phyloP scores from a whole-genome alignment of 805 yeast genomes.

The Alloascoidea hylecoeti region DNA sequence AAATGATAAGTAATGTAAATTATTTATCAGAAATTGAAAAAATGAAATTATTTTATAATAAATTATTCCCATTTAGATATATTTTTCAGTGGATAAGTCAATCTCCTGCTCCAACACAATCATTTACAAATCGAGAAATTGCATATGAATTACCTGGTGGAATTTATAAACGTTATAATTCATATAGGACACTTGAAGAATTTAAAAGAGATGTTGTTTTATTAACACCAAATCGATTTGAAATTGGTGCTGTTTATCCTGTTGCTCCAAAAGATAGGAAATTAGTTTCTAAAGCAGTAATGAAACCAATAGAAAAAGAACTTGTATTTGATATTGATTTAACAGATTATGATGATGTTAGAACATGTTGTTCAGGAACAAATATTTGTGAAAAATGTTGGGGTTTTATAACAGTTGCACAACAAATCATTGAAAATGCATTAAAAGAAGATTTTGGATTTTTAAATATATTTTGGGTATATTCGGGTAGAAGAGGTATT shows the following conservation, averaged over 20 bases:
- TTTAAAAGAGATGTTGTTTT: constrained; percentile 65
- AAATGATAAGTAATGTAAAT: background rate
- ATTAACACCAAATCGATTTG: constrained; percentile 81
- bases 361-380: constrained; percentile 88
- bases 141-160: constrained; percentile 85
- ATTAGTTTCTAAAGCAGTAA: constrained; percentile 54
- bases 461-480: constrained; percentile 80
- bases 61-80: constrained; percentile 60
- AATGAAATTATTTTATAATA: constrained; percentile 57
- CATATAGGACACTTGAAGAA: constrained; percentile 51
- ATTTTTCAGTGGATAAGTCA: constrained; percentile 88
- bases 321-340: constrained; percentile 93
- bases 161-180: constrained; percentile 81
- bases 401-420: constrained; percentile 81
- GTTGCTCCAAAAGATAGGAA: constrained; percentile 82
- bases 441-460: constrained; percentile 84
- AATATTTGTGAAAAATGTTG: constrained; percentile 83
- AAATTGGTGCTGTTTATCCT: constrained; percentile 84
- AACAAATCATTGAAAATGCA: constrained; percentile 57
- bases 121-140: constrained; percentile 82
- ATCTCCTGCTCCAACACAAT: constrained; percentile 57
- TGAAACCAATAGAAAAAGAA: constrained; percentile 77
- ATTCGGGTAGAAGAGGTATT: constrained; percentile 97
- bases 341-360: constrained; percentile 87
- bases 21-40: constrained; percentile 20